Percentiles rank a stretch among this genome's conserved stretches.
phyloP scores from a whole-genome alignment of 805 yeast genomes.

The Candida tibetensis region DNA sequence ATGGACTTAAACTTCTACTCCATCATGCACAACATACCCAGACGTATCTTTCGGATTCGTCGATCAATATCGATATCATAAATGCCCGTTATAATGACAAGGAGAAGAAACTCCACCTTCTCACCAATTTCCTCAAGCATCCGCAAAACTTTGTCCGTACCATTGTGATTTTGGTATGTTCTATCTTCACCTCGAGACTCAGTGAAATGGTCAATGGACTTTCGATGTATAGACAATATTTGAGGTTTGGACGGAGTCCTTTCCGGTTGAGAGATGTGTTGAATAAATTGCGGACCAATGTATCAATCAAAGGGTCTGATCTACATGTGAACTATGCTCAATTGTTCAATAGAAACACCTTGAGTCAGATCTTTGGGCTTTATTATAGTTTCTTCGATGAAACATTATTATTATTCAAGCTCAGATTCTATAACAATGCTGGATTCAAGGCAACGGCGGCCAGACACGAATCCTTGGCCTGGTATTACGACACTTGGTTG shows the following conservation, averaged over 20 bases:
- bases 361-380: constrained; percentile 52
- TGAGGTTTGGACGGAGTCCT: constrained; percentile 71
- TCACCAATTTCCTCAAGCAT: constrained; percentile 33
- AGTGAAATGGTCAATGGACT: constrained; percentile 46
- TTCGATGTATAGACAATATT: constrained; percentile 59
- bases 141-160: constrained; percentile 38
- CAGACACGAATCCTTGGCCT: constrained; percentile 62
- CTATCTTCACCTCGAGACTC: constrained; percentile 39
- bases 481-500: constrained; percentile 65
- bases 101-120: constrained; percentile 30
- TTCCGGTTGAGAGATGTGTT: constrained; percentile 46
- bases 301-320: constrained; percentile 9
- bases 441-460: constrained; percentile 35
- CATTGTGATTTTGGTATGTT: constrained; percentile 34
- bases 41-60: constrained; percentile 30
- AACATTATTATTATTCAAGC: constrained; percentile 51
- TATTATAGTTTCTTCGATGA: constrained; percentile 71
- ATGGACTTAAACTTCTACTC: constrained; percentile 51
- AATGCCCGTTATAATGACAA: constrained; percentile 30
- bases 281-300: constrained; percentile 23
- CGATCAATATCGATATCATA: constrained; percentile 30
- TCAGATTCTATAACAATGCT: constrained; percentile 39
- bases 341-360: constrained; percentile 40
- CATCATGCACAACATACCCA: constrained; percentile 44
- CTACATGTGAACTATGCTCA: constrained; percentile 12